These are phyloP conservation scores for Myxozyma vanderwaltii DNA, from an alignment of 805 yeast genomes.

Conservation along the genomic window DNA sequence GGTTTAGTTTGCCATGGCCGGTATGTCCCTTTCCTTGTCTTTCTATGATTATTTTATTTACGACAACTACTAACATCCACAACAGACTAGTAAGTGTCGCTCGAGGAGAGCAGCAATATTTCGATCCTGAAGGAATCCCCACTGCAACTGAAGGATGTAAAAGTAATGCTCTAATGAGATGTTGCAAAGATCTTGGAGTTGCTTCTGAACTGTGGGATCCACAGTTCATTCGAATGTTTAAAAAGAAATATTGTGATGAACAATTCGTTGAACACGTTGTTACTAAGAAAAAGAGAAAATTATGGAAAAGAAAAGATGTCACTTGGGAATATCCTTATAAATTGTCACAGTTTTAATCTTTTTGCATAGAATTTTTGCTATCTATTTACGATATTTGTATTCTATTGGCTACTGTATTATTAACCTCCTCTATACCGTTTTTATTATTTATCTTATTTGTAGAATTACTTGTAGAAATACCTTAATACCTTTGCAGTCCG, in stretches of 20 bases:
- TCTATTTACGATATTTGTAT: too few species aligned
- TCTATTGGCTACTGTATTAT: too few species aligned
- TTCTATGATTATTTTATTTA: too few species aligned
- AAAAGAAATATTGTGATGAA: slow-evolving; percentile 69
- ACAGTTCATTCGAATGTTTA: slow-evolving; percentile 71
- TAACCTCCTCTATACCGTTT: too few species aligned
- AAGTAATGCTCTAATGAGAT: slow-evolving; percentile 94
- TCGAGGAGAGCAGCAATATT: slow-evolving; percentile 94
- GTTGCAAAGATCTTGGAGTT: slow-evolving; percentile 95
- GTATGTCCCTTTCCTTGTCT: slow-evolving; percentile 5
- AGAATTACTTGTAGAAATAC: too few species aligned
- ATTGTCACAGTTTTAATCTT: neutral
- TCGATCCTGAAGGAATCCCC: slow-evolving; percentile 80
- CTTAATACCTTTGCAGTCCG: too few species aligned
- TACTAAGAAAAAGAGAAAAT: slow-evolving; percentile 75
- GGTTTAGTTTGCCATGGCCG: slow-evolving; percentile 86
- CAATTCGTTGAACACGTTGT: slow-evolving; percentile 81
- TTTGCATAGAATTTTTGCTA: neutral
- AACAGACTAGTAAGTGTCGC: slow-evolving; percentile 74
- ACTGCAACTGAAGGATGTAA: slow-evolving; percentile 98
- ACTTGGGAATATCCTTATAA: slow-evolving; percentile 83
- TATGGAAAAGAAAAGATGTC: slow-evolving; percentile 88
- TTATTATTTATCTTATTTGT: too few species aligned
- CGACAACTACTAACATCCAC: neutral
- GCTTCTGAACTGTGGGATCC: slow-evolving; percentile 99